These are phyloP conservation scores for Radiomyces spectabilis DNA, from an alignment of 192 early-diverging fungal genomes.

Conservation along the genomic window DNA sequence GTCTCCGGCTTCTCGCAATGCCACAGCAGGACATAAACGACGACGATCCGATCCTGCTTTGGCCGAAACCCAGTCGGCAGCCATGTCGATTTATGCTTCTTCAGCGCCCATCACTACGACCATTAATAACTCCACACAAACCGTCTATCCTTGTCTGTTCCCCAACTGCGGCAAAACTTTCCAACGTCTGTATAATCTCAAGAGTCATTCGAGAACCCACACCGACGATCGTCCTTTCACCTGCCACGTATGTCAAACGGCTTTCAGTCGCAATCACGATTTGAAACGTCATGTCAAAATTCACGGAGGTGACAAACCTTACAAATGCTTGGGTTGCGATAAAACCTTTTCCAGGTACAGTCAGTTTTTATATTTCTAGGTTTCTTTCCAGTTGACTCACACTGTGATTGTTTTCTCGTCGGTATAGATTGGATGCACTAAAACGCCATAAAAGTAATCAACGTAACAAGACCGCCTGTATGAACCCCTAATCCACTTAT, in stretches of 20 bases:
- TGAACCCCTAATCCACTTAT: not conserved
- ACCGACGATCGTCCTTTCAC: constrained; percentile 65
- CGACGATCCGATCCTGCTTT: constrained; percentile 13
- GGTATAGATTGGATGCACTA: constrained; percentile 1
- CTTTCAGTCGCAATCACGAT: constrained; percentile 70
- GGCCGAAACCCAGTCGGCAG: constrained; percentile 16
- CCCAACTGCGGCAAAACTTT: constrained; percentile 81
- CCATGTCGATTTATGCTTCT: constrained; percentile 25
- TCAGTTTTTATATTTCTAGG: too few relatives aligned
- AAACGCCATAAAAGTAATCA: constrained; percentile 3
- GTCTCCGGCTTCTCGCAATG: not conserved
- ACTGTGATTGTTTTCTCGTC: not conserved
- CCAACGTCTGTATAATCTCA: constrained; percentile 84
- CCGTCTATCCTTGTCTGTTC: constrained; percentile 45
- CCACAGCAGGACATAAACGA: constrained; percentile 1
- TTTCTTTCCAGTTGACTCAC: too few relatives aligned
- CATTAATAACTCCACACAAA: constrained; percentile 21
- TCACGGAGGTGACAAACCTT: constrained; percentile 70
- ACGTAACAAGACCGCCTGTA: not conserved
- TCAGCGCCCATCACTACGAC: constrained; percentile 22
- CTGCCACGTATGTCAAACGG: constrained; percentile 31
- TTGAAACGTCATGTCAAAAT: constrained; percentile 70
- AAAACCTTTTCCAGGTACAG: constrained; percentile 64
- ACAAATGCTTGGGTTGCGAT: constrained; percentile 63
- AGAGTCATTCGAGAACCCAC: constrained; percentile 80